Base-by-base conservation (phyloP, 805 yeast genomes). In the Candida wancherniae region DNA sequence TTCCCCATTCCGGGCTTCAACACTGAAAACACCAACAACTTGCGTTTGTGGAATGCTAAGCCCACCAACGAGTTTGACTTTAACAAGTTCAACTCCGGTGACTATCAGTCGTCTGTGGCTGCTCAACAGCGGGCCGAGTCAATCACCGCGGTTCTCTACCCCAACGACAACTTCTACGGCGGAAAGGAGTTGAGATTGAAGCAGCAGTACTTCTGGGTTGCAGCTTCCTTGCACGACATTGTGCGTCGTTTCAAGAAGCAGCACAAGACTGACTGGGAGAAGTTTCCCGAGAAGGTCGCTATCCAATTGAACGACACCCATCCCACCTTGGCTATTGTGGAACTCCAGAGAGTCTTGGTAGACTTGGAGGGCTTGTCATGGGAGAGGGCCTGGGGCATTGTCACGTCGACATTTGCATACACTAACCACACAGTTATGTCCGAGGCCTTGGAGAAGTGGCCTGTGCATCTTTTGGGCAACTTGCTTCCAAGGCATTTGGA, bases 361-460 rank as follows among this genome's bases (percentile, higher is more conserved):
- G 97, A 87, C 58, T 63, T 81, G 46, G 95, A 88, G 63, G 78
- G 78, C 32, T 66, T 87, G 36, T 72, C 65, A 15, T 88, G 95
- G 95, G 78, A 73, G 46, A 70, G 68, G 27, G 95, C 96, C 22
- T 88, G 96, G 96, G 61, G 61, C 15, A 80, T 88, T 53, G 94
- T 84, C 31, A 76, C 80, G 16, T 57, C 59, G 32, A 85, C 92
- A 4, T 85, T 87, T 57, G 92, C 92, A 36, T 88, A 88, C 69
- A 87, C 97, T 5, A 87, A 87, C 60, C 97, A 87, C 58, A 87
- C 97, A 1, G 97, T 87, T 26, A 80, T 87, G 85, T 80, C 80
- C 39, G 97, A 87, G 67, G 97, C 96, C 14, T 70, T 88, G 41
- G 97, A 87, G 66, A 88, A 84, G 63, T 87, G 97, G 97, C 94